Evolutionary conservation across 2,329 filamentous ascomycete species (phyloP).

Genomic region (Chrysoporthe deuterocubensis): DNA sequence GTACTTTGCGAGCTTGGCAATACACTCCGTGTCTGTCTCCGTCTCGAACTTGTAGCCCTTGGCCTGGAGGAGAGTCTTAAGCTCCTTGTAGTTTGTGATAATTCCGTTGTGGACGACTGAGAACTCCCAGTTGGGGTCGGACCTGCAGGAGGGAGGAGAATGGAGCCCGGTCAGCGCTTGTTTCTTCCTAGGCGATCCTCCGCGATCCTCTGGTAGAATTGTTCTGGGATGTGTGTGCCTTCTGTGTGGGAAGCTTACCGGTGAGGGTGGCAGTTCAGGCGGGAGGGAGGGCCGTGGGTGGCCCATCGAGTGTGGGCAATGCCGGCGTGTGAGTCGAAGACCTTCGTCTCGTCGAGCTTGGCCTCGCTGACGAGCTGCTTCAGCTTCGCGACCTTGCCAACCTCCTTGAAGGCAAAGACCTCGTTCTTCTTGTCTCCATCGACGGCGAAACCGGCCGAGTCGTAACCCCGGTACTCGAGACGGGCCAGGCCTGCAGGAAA

Average conservation of each 20-base stretch:
- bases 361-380: conserved; percentile 87
- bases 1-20: conserved; percentile 98
- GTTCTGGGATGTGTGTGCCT: background rate
- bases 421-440: conserved; percentile 99
- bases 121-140: conserved; percentile 95
- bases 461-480: conserved; percentile 98
- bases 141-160: conserved; percentile 55
- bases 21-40: conserved; percentile 98
- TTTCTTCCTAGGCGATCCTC: background rate
- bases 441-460: conserved; percentile 93
- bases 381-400: conserved; percentile 97
- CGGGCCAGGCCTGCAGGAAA: conserved; percentile 75
- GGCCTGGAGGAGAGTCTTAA: conserved; percentile 87
- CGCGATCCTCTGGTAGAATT: background rate
- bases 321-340: conserved; percentile 96
- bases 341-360: conserved; percentile 84
- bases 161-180: conserved; percentile 11
- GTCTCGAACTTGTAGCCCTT: conserved; percentile 99
- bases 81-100: conserved; percentile 99
- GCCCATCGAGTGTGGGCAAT: conserved; percentile 99
- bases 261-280: conserved; percentile 97
- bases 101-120: conserved; percentile 98
- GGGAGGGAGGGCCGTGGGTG: conserved; percentile 92
- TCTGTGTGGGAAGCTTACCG: conserved; percentile 61
- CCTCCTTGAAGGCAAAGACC: conserved; percentile 97